Evolutionary conservation across 192 early-diverging fungal genomes (phyloP).

Genomic region (Gamsiella multidivaricata): DNA sequence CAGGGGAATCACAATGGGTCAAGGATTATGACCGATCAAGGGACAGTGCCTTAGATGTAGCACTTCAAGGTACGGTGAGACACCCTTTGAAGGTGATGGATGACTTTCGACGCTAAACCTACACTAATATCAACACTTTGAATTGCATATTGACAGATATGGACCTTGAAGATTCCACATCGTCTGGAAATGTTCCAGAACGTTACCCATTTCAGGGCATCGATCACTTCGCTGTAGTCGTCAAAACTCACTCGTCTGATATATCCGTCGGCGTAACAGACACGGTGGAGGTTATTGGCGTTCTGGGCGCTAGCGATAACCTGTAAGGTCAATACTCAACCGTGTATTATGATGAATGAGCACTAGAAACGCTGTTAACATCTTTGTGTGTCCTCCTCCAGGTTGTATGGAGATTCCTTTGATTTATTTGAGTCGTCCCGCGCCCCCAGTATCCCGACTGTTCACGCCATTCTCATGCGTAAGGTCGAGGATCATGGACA

Average conservation of each 20-base stretch:
- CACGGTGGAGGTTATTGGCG: constrained; percentile 75
- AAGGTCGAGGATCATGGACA: constrained; percentile 52
- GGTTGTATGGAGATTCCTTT: constrained; percentile 28
- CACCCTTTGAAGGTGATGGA: not conserved
- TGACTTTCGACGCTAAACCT: too few species aligned
- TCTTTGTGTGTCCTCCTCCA: constrained; percentile 1
- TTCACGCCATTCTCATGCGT: constrained; percentile 65
- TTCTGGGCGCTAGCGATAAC: constrained; percentile 52
- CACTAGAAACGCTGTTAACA: not conserved
- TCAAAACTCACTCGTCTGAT: constrained; percentile 71
- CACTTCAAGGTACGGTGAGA: constrained; percentile 11
- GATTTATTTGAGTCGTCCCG: constrained; percentile 42
- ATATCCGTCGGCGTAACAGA: constrained; percentile 64
- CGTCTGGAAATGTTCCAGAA: constrained; percentile 28
- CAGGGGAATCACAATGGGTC: constrained; percentile 75
- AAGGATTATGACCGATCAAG: constrained; percentile 35
- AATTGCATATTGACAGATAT: constrained; percentile 4
- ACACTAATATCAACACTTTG: too few species aligned
- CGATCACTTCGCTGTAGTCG: constrained; percentile 67
- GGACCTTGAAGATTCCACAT: not conserved
- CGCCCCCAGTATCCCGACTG: constrained; percentile 46
- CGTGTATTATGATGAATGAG: not conserved
- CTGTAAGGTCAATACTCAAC: constrained; percentile 14
- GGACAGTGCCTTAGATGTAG: constrained; percentile 3
- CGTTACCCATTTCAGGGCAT: constrained; percentile 72